Evolutionary conservation across 805 yeast genomes (phyloP).

Genomic region (Maudiozyma saulgeensis): DNA sequence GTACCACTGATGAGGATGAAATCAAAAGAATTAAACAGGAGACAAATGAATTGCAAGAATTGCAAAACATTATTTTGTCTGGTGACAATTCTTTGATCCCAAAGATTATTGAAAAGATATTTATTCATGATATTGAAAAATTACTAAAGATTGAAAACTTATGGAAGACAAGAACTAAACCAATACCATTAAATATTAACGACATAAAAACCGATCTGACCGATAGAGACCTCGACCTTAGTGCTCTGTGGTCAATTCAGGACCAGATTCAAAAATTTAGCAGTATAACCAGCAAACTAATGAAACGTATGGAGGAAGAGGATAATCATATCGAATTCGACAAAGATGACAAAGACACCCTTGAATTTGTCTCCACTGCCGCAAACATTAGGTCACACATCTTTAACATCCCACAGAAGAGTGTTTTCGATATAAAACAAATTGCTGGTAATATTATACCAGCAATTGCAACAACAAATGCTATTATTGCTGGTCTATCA

Average conservation of each 20-base stretch:
- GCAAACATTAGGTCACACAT: conserved; percentile 67
- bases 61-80: conserved; percentile 33
- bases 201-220: conserved; percentile 1
- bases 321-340: conserved; percentile 54
- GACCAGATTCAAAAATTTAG: conserved; percentile 57
- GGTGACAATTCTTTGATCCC: conserved; percentile 27
- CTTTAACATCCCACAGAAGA: conserved; percentile 59
- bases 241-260: conserved; percentile 46
- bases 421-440: conserved; percentile 82
- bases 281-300: conserved; percentile 40
- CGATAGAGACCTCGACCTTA: conserved; percentile 20
- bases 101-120: conserved; percentile 50
- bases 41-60: conserved; percentile 50
- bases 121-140: conserved; percentile 67
- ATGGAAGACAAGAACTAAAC: conserved; percentile 67
- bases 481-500: conserved; percentile 85
- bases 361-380: conserved; percentile 79
- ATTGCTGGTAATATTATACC: conserved; percentile 98
- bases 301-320: conserved; percentile 36
- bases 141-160: conserved; percentile 59
- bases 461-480: conserved; percentile 96
- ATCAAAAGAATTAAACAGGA: conserved; percentile 57
- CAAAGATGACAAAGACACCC: conserved; percentile 89
- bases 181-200: conserved; percentile 43
- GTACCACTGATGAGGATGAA: conserved; percentile 56